A percentile compares a stretch with the other conserved stretches of the same genome.
These are phyloP conservation scores for Pinus albicaulis DNA, from an alignment of 75 land plant species.

Conservation along the genomic window DNA sequence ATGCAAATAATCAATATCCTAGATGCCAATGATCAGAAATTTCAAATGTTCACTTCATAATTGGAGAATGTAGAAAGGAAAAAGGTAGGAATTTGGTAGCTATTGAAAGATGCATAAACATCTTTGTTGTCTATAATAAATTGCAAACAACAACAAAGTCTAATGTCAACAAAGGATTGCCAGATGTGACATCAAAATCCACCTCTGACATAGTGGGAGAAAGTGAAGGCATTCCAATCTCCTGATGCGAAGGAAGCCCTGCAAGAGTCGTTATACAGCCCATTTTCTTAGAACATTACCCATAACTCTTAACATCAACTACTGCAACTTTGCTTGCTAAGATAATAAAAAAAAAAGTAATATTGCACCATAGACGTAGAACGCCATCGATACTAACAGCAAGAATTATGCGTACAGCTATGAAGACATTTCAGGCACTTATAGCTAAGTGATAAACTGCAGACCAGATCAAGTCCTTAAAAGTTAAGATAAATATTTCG, in stretches of 20 bases:
- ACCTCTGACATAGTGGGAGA: slow-evolving; percentile 99
- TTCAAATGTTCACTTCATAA: background rate
- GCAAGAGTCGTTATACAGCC: background rate
- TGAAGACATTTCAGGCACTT: too few relatives aligned
- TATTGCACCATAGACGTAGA: too few relatives aligned
- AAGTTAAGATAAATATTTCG: too few relatives aligned
- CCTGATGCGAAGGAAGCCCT: slow-evolving; percentile 73
- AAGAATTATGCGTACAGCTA: too few relatives aligned
- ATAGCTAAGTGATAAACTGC: too few relatives aligned
- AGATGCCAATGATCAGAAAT: background rate
- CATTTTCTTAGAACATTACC: background rate
- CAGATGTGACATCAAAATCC: background rate
- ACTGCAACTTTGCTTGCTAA: too few relatives aligned
- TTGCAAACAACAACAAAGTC: background rate
- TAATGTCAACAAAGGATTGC: background rate
- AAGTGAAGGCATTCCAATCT: slow-evolving; percentile 97
- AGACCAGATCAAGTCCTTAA: too few relatives aligned
- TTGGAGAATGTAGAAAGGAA: too few relatives aligned
- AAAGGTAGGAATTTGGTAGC: background rate
- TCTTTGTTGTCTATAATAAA: background rate
- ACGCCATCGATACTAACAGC: too few relatives aligned
- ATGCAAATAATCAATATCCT: background rate
- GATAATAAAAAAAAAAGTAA: too few relatives aligned
- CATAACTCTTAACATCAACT: background rate
- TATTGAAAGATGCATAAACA: background rate